Evolutionary conservation across 495 filamentous ascomycete species (phyloP).

Genomic region (Tuber borchii): DNA sequence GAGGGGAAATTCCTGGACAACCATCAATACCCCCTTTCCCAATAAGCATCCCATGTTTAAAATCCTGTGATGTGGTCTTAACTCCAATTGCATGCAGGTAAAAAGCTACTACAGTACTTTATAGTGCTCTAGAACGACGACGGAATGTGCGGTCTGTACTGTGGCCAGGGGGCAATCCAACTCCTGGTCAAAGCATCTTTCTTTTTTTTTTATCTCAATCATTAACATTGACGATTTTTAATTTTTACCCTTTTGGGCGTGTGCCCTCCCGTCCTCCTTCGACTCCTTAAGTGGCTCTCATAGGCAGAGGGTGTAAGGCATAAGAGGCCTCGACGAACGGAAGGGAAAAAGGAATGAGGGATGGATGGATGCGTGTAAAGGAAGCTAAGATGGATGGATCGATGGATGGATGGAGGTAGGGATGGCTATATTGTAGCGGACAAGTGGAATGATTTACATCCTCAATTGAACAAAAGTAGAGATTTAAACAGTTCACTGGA

Average conservation of each 20-base stretch:
- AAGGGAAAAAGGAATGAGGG: neutral
- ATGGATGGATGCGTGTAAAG: neutral
- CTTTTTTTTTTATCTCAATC: conserved; percentile 3
- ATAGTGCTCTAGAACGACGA: conserved; percentile 21
- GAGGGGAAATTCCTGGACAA: conserved; percentile 1
- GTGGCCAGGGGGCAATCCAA: conserved; percentile 15
- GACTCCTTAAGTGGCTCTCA: neutral
- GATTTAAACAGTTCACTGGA: neutral
- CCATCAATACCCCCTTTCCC: conserved; percentile 8
- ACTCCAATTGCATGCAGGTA: conserved; percentile 25
- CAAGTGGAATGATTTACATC: neutral
- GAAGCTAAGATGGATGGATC: neutral
- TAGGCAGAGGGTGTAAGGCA: neutral
- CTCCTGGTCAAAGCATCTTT: conserved; percentile 15
- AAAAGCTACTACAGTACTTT: conserved; percentile 2
- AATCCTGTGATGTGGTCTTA: conserved; percentile 12
- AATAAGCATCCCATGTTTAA: conserved; percentile 19
- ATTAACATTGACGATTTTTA: conserved; percentile 19
- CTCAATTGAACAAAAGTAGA: neutral
- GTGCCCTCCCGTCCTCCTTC: neutral
- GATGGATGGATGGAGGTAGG: neutral
- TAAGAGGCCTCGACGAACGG: neutral
- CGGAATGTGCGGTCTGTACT: conserved; percentile 31
- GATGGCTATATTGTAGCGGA: neutral
- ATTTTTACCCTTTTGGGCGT: neutral